A percentile compares a stretch with the other conserved stretches of the same genome.
These are phyloP conservation scores for Colletotrichum acutatum DNA, from an alignment of 2,329 filamentous ascomycete genomes.

Conservation along the genomic window DNA sequence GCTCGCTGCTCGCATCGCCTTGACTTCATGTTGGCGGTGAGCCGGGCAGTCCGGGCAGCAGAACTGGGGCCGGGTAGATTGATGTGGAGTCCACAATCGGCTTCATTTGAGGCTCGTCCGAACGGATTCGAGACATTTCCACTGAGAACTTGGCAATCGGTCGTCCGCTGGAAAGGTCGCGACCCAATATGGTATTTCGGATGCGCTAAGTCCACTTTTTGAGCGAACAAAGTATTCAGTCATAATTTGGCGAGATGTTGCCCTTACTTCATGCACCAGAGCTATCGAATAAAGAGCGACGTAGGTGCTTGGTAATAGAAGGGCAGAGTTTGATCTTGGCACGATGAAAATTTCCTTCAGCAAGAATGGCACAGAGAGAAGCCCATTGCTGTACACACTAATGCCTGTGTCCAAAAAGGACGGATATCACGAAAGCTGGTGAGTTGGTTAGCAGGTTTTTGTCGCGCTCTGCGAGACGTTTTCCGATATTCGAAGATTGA, in stretches of 20 bases:
- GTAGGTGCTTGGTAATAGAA: constrained; percentile 69
- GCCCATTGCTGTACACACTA: constrained; percentile 70
- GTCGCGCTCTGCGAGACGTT: not conserved
- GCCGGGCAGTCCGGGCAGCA: constrained; percentile 20
- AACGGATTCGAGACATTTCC: not conserved
- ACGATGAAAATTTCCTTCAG: constrained; percentile 67
- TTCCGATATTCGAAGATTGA: not conserved
- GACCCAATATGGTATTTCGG: not conserved
- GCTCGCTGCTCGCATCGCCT: not conserved
- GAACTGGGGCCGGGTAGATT: constrained; percentile 6
- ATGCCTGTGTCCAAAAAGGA: constrained; percentile 53
- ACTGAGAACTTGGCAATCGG: not conserved
- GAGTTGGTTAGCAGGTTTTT: not conserved
- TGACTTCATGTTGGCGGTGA: constrained; percentile 13
- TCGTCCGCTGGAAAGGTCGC: not conserved
- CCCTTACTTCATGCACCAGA: constrained; percentile 67
- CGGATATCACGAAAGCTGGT: not conserved
- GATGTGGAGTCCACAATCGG: not conserved
- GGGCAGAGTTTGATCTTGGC: constrained; percentile 62
- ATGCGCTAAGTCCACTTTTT: not conserved
- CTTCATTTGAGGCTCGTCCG: constrained; percentile 7
- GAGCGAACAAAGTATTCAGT: too few relatives aligned
- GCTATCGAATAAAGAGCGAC: constrained; percentile 40
- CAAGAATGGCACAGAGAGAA: constrained; percentile 60
- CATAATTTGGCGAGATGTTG: constrained; percentile 48